These are phyloP conservation scores for Cladosporium cucumerinum DNA, from an alignment of 2,329 filamentous ascomycete genomes.

Conservation along the genomic window DNA sequence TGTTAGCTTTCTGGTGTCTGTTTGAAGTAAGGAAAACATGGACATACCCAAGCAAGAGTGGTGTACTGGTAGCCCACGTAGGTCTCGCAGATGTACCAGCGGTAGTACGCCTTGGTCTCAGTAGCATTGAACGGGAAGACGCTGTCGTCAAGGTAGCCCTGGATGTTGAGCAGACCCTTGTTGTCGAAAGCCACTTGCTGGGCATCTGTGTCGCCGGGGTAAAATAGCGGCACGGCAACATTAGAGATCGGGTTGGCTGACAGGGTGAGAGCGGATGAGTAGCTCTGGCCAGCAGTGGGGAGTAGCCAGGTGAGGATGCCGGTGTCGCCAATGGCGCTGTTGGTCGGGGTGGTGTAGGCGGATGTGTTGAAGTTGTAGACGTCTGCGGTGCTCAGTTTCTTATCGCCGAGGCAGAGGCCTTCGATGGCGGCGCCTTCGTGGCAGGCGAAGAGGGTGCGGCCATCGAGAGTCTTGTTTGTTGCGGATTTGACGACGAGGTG, in stretches of 20 bases:
- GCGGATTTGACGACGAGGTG: constrained; percentile 39
- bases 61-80: constrained; percentile 41
- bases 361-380: constrained; percentile 27
- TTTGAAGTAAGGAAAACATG: background rate
- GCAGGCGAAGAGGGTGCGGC: constrained; percentile 41
- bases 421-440: constrained; percentile 50
- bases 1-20: background rate
- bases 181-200: constrained; percentile 42
- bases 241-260: constrained; percentile 37
- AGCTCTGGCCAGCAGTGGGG: constrained; percentile 31
- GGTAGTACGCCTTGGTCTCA: constrained; percentile 32
- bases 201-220: constrained; percentile 26
- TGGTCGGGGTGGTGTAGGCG: constrained; percentile 14
- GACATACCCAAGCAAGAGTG: constrained; percentile 41
- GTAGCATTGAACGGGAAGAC: constrained; percentile 33
- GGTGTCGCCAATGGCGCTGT: constrained; percentile 36
- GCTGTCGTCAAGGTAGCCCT: constrained; percentile 40
- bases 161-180: constrained; percentile 39
- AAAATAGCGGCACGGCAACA: constrained; percentile 43
- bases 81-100: constrained; percentile 48
- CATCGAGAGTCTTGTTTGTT: constrained; percentile 38
- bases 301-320: constrained; percentile 28
- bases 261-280: constrained; percentile 19
- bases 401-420: constrained; percentile 39
- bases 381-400: constrained; percentile 13